phyloP scores from a whole-genome alignment of 352 stramenopile species.

The Phytophthora vignae region DNA sequence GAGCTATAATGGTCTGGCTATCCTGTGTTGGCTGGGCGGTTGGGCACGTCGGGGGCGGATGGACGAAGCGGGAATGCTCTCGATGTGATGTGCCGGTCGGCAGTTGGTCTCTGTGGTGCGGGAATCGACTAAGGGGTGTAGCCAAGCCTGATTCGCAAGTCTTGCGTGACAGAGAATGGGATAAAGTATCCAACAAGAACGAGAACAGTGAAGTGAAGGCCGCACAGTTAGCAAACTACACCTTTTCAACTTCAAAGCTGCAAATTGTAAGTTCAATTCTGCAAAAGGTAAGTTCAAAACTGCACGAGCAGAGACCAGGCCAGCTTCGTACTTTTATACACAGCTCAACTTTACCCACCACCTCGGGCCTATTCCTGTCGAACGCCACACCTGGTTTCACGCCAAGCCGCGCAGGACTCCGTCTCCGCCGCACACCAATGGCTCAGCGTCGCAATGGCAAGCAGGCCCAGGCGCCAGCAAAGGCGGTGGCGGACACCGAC shows the following conservation, averaged over 20 bases:
- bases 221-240: too few relatives aligned
- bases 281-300: too few relatives aligned
- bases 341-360: slow-evolving; percentile 9
- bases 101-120: slow-evolving; percentile 6
- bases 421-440: slow-evolving; percentile 73
- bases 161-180: slow-evolving; percentile 15
- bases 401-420: slow-evolving; percentile 50
- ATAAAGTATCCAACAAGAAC: background rate
- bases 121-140: slow-evolving; percentile 40
- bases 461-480: slow-evolving; percentile 59
- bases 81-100: slow-evolving; percentile 6
- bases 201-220: too few relatives aligned
- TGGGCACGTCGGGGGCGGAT: slow-evolving; percentile 16
- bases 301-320: too few relatives aligned
- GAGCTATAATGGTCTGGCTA: background rate
- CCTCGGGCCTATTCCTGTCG: background rate
- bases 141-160: slow-evolving; percentile 28
- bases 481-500: slow-evolving; percentile 56
- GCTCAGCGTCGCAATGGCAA: slow-evolving; percentile 51
- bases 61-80: slow-evolving; percentile 11
- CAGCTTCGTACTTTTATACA: too few relatives aligned
- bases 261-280: too few relatives aligned
- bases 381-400: slow-evolving; percentile 6
- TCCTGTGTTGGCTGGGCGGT: background rate
- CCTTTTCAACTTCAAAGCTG: too few relatives aligned